Percentiles rank a stretch among this genome's conserved stretches.
phyloP scores from a whole-genome alignment of 495 filamentous ascomycete species.

The Penicillium angulare region DNA sequence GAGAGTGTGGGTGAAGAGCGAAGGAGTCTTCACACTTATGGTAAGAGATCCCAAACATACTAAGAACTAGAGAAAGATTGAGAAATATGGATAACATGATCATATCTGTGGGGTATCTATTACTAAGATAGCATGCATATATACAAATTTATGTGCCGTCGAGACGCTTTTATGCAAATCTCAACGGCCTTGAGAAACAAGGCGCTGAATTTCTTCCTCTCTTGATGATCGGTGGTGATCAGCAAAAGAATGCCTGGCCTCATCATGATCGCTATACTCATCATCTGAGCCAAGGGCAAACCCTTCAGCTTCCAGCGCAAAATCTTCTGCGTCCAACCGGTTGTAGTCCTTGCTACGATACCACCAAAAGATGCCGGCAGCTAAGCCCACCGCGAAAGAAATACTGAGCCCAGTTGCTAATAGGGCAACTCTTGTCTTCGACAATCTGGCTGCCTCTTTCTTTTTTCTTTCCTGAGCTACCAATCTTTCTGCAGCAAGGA shows the following conservation, averaged over 20 bases:
- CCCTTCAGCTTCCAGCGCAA: slow-evolving; percentile 8
- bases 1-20: background rate
- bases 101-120: too few relatives aligned
- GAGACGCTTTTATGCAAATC: too few relatives aligned
- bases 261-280: slow-evolving; percentile 1
- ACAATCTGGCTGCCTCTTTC: background rate
- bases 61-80: too few relatives aligned
- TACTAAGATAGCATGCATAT: too few relatives aligned
- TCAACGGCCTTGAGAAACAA: too few relatives aligned
- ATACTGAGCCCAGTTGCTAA: slow-evolving; percentile 1
- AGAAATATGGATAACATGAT: too few relatives aligned
- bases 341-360: slow-evolving; percentile 6
- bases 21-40: background rate
- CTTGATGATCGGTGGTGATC: background rate
- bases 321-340: slow-evolving; percentile 11
- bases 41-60: background rate
- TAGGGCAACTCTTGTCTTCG: background rate
- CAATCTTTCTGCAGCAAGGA: background rate
- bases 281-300: slow-evolving; percentile 1
- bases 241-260: background rate
- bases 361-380: slow-evolving; percentile 1
- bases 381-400: background rate
- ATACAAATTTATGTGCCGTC: too few relatives aligned
- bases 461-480: background rate
- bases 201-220: background rate